Evolutionary conservation across 805 yeast species (phyloP), one percentile per base, ranked within the genome.

Genomic region (Clavispora fructus): DNA sequence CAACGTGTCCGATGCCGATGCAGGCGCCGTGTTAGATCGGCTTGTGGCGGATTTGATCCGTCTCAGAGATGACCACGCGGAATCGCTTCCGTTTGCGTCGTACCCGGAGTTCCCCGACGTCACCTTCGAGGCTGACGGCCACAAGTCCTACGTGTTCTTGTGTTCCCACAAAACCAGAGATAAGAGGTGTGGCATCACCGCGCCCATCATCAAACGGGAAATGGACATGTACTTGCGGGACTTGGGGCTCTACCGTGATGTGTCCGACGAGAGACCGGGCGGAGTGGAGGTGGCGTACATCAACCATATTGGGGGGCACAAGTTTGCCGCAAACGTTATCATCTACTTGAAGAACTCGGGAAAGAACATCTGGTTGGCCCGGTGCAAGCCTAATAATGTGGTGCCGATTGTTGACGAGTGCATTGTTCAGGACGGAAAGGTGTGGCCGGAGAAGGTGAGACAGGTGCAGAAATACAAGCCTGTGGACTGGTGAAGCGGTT

Each of bases 241-340:
- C 5, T 69, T 77, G 31, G 95, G 82, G 4, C 68, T 87, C 14
- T 79, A 80, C 54, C 75, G 98, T 57, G 97, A 92, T 63, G 62
- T 68, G 28, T 84, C 86, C 11, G 97, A 91, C 62, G 75, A 73
- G 41, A 75, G 90, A 45, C 81, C 87, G 0, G 82, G 75, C 29
- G 98, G 97, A 7, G 87, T 85, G 1, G 68, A 71, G 6, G 88
- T 90, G 2, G 71, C 77, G 1, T 90, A 63, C 55, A 77, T 86
- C 28, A 90, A 87, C 58, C 99, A 92, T 63, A 86, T 92, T 26
- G 99, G 99, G 7, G 98, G 98, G 6, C 99, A 92, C 67, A 94
- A 94, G 64, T 94, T 73, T 65, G 89, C 94, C 1, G 97, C 97
- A 2, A 92, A 92, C 62, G 86, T 88, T 3, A 74, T 89, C 43